Conservation (phyloP, 1,284 basidiomycete species). For the Boletus nobilissimus region DNA sequence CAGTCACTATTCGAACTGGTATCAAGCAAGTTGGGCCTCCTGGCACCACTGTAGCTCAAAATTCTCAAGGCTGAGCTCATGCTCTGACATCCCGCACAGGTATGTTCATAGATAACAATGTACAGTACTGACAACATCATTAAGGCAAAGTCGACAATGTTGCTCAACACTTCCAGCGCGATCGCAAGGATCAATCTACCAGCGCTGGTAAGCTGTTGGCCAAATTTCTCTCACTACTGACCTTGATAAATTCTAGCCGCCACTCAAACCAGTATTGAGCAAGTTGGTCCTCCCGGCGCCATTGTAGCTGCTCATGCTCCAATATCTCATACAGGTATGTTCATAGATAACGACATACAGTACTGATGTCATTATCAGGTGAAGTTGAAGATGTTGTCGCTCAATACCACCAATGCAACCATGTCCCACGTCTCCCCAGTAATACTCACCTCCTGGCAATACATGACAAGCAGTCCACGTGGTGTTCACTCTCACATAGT, state of each 20-base stretch:
- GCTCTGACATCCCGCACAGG: background rate
- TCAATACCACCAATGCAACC: background rate
- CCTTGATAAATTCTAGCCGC: too few relatives aligned
- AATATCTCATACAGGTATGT: too few relatives aligned
- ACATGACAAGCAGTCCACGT: background rate
- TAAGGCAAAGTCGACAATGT: too few relatives aligned
- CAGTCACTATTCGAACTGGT: background rate
- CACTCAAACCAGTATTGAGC: too few relatives aligned
- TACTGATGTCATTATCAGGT: background rate
- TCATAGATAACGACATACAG: too few relatives aligned
- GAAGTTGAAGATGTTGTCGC: background rate
- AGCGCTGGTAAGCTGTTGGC: too few relatives aligned
- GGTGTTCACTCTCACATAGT: background rate
- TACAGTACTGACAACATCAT: background rate
- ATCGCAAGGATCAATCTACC: too few relatives aligned
- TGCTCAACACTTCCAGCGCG: too few relatives aligned
- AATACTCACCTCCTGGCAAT: background rate
- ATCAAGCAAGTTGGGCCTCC: background rate
- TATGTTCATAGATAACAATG: background rate
- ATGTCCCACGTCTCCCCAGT: background rate
- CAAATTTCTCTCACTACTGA: too few relatives aligned
- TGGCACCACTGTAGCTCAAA: background rate
- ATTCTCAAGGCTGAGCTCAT: background rate
- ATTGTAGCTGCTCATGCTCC: too few relatives aligned
- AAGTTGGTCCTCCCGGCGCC: too few relatives aligned